Evolutionary conservation across 2,329 filamentous ascomycete species (phyloP).

Genomic region (Tympanopsis confertula): DNA sequence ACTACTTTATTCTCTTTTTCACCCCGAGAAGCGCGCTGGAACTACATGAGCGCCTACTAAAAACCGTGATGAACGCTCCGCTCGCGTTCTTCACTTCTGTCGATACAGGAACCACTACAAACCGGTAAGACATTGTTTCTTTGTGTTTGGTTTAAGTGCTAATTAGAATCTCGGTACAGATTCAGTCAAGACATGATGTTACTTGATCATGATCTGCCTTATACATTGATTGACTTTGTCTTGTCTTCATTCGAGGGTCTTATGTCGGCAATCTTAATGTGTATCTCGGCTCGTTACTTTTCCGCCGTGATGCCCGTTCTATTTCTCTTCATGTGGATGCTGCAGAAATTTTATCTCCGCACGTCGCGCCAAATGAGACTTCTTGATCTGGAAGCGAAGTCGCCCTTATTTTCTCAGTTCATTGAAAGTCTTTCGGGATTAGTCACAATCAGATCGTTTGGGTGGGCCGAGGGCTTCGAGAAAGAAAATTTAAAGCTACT

Average conservation of each 20-base stretch:
- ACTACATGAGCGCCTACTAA: conserved; percentile 14
- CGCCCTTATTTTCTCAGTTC: background rate
- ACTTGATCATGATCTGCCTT: conserved; percentile 22
- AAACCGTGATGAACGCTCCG: conserved; percentile 9
- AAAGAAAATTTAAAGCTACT: background rate
- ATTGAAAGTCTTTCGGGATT: background rate
- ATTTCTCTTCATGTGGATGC: background rate
- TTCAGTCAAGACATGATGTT: conserved; percentile 26
- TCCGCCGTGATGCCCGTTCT: background rate
- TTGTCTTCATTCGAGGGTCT: background rate
- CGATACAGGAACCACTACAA: conserved; percentile 20
- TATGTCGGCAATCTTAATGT: background rate
- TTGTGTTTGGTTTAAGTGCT: too few species aligned
- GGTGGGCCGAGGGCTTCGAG: background rate
- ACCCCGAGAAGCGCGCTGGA: conserved; percentile 8
- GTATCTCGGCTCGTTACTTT: background rate
- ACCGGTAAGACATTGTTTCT: too few species aligned
- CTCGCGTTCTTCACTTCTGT: conserved; percentile 20
- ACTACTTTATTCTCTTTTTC: conserved; percentile 12
- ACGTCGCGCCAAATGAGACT: background rate
- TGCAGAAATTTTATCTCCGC: background rate
- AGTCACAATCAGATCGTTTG: background rate
- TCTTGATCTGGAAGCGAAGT: background rate
- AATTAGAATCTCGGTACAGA: too few species aligned
- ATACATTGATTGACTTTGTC: background rate